phyloP scores from a whole-genome alignment of 176 grass and related monocot species.

The Saccharum spontaneum region DNA sequence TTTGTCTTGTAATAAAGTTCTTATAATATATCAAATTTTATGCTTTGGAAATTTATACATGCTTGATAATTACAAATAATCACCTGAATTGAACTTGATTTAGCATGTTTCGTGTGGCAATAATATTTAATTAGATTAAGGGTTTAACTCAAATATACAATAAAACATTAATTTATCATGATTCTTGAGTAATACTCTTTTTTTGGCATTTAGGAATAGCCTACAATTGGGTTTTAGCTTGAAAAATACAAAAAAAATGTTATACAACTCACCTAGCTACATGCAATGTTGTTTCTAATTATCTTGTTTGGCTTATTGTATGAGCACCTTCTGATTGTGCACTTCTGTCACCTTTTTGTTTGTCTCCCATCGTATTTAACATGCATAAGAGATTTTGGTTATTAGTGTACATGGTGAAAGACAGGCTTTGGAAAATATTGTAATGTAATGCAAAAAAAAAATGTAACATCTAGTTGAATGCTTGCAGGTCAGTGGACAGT shows the following conservation, averaged over 20 bases:
- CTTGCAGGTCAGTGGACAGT: constrained; percentile 69
- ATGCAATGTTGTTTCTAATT: constrained; percentile 5
- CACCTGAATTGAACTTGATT: constrained; percentile 7
- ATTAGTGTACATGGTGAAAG: not conserved
- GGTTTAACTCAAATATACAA: not conserved
- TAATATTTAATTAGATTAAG: not conserved
- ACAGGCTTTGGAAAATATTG: not conserved
- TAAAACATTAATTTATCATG: not conserved
- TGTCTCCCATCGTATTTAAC: not conserved
- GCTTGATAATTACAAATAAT: not conserved
- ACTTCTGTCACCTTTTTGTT: not conserved
- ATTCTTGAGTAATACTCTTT: not conserved
- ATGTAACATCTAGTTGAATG: constrained; percentile 10
- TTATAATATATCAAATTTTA: constrained; percentile 24
- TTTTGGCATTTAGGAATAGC: not conserved
- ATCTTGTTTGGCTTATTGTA: constrained; percentile 13
- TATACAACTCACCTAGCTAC: not conserved
- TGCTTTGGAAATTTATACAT: not conserved
- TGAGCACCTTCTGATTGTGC: not conserved
- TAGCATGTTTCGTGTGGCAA: not conserved
- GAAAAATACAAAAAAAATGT: not conserved
- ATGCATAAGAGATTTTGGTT: not conserved
- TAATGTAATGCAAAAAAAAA: not conserved
- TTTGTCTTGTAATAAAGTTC: not conserved
- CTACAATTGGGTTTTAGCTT: not conserved